Base-by-base conservation (phyloP, 1,139 yeast genomes). In the Waltiozyma sp. region DNA sequence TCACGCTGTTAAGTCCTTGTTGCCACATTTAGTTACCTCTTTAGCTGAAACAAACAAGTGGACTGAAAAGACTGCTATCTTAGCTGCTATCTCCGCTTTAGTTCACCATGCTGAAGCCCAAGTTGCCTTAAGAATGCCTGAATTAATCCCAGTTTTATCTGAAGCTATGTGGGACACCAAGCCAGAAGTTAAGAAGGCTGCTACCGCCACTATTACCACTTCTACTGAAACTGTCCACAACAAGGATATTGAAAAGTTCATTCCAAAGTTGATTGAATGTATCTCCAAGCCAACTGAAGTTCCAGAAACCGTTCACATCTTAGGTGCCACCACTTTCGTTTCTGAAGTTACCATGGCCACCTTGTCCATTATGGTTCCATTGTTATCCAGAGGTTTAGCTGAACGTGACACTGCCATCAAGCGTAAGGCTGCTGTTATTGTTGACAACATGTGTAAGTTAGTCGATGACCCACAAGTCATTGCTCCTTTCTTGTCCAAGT, bases 131-230 rank as follows among this genome's bases (percentile, higher is more conserved):
- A 87, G 97, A 78, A 89, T 91, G 97, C 96, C 97, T 63, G 97
- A 91, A 76, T 81, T 91, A 70, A 89, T 91, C 63, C 98, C 98
- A 69, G 93, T 84, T 56, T 76, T 91, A 63, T 91, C 98, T 57
- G 98, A 91, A 76, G 86, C 96, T 61, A 91, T 91, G 97, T 91
- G 98, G 98, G 98, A 91, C 71, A 91, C 98, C 73, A 91, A 91
- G 81, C 77, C 79, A 70, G 97, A 91, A 66, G 97, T 91, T 67
- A 91, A 91, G 83, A 80, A 77, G 61, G 95, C 93, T 65, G 96
- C 98, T 57, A 84, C 94, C 61, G 81, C 80, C 61, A 87, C 97
- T 68, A 88, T 91, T 79, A 78, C 89, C 70, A 86, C 87, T 73
- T 82, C 95, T 58, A 91, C 98, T 61, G 93, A 88, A 69, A 88